A percentile compares a stretch with the other conserved stretches of the same genome.
Evolutionary conservation across 2,329 filamentous ascomycete genomes (phyloP).

Genomic region (Aureobasidium sp.): DNA sequence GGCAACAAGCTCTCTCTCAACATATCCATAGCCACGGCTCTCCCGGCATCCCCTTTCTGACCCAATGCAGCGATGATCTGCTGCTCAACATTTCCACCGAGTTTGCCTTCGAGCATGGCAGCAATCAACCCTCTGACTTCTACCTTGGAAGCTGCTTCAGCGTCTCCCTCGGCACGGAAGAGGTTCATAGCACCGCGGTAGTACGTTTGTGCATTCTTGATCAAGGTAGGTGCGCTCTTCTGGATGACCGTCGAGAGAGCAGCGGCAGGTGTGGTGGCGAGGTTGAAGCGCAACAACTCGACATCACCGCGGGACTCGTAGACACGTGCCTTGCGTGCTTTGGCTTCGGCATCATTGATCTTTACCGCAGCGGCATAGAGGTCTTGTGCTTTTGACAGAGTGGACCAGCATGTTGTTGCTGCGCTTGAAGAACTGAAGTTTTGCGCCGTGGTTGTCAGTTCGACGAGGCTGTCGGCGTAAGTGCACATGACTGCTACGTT

Average conservation of each 20-base stretch:
- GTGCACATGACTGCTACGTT: constrained; percentile 43
- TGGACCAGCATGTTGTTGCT: constrained; percentile 39
- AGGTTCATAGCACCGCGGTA: constrained; percentile 43
- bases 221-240: constrained; percentile 38
- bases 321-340: constrained; percentile 40
- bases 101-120: constrained; percentile 2
- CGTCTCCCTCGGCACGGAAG: constrained; percentile 20
- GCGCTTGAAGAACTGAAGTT: neutral
- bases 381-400: constrained; percentile 42
- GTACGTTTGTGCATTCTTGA: constrained; percentile 50
- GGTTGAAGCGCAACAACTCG: constrained; percentile 45
- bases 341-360: constrained; percentile 34
- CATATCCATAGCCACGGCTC: constrained; percentile 10
- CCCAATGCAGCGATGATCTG: neutral
- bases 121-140: constrained; percentile 17
- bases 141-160: constrained; percentile 13
- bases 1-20: constrained; percentile 9
- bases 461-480: constrained; percentile 48
- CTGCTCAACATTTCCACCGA: neutral
- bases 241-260: constrained; percentile 34
- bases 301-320: constrained; percentile 47
- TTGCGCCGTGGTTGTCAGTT: constrained; percentile 32
- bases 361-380: constrained; percentile 44
- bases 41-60: neutral
- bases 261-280: constrained; percentile 30